Percentiles rank a stretch among this genome's conserved stretches.
Conservation (phyloP, 2,329 filamentous ascomycete species). For the Beauveria bassiana region DNA sequence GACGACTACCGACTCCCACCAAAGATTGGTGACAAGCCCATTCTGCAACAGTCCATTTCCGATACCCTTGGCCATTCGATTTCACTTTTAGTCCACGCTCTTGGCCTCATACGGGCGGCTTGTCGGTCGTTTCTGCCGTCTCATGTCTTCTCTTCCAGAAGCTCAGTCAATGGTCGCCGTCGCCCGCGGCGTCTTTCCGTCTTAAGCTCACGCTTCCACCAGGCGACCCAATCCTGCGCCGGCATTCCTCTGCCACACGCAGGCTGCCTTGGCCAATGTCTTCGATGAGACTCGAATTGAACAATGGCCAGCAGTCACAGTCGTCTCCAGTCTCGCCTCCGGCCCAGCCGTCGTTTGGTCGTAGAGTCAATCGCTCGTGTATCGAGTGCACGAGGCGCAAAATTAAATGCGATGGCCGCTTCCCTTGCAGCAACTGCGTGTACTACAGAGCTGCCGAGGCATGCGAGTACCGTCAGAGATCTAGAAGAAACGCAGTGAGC, state of each 20-base stretch:
- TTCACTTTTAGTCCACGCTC: neutral
- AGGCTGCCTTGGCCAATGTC: neutral
- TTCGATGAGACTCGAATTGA: neutral
- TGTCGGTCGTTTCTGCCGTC: neutral
- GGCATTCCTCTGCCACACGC: neutral
- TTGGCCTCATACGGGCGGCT: neutral
- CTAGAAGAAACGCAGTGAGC: slow-evolving; percentile 23
- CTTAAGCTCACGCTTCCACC: neutral
- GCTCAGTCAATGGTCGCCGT: neutral
- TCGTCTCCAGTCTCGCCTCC: slow-evolving; percentile 3
- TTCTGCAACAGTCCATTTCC: neutral
- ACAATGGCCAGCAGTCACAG: neutral
- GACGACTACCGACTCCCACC: too few species aligned
- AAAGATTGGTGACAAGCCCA: neutral
- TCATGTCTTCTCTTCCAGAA: neutral
- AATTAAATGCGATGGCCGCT: slow-evolving; percentile 34
- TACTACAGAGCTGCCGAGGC: slow-evolving; percentile 20
- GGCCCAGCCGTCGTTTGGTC: neutral
- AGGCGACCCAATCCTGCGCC: neutral
- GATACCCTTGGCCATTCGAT: neutral
- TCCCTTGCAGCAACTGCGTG: slow-evolving; percentile 29
- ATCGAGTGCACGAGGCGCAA: slow-evolving; percentile 22
- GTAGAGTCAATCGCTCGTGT: slow-evolving; percentile 19
- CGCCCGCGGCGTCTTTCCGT: neutral
- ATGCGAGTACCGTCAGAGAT: slow-evolving; percentile 24